Evolutionary conservation across 2,329 filamentous ascomycete genomes (phyloP), one percentile per base, ranked within the genome.

Genomic region (Alternaria infectoria): DNA sequence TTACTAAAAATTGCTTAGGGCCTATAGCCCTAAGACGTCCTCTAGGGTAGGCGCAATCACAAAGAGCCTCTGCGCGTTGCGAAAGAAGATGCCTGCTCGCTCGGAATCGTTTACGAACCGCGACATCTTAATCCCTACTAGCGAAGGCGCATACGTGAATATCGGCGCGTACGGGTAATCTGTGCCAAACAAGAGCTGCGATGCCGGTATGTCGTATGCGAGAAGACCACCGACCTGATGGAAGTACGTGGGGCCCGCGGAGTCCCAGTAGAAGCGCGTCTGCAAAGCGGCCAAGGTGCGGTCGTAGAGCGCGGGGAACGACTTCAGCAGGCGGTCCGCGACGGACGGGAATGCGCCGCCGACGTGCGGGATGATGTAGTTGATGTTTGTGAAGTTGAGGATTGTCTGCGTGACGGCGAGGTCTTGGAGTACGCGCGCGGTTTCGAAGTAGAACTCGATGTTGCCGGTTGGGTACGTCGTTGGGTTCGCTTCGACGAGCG

Each of bases 401-500:
- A 59, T 21, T 0, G 61, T 64, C 8, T 50, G 58, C 19, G 57
- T 58, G 13, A 65, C 36, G n/a, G 54, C 40, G 9, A 65, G 59
- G 10, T 59, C 54, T n/a, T 43, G 26, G n/a, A 67, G 36, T 6
- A 57, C 57, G 8, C 58, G 58, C n/a, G 64, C 64, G 4, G 64
- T 67, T 17, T 67, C 62, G 30, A 64, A 67, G 36, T 61, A 62
- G 28, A 67, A 67, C 17, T 67, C 64, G 1, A 67, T 59, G 5
- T 58, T 66, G 15, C 64, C 64, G 2, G 30, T 55, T 0, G 49
- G 30, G 21, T 64, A 59, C 1, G 44, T 40, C 5, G 61, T 64
- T 10, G 54, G 61, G 13, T 66, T 64, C 8, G 57, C 61, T 19
- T 58, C 23, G 3, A 61, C 6, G 0, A 62, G 30, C 1, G 40